Base-by-base conservation (phyloP, 2,329 filamentous ascomycete species). In the Graphilbum sp. region DNA sequence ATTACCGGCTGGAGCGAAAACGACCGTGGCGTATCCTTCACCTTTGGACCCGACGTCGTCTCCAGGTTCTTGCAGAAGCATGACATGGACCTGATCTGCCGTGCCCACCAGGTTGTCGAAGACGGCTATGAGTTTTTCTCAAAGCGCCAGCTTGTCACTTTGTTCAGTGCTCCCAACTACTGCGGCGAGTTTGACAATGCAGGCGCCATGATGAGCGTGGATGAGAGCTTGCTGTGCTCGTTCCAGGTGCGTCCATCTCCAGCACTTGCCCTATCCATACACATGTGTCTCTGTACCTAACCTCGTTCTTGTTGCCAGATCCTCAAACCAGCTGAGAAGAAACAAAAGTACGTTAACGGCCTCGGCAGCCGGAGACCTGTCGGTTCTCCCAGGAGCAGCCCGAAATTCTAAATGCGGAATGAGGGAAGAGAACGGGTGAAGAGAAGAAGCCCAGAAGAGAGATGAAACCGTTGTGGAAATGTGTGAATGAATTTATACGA, bases 101-200 rank as follows among this genome's bases (percentile, higher is more conserved):
- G 90, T 61, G 90, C 90, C 47, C 90, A 98, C 62, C 88, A 96
- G 63, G 90, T 96, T 46, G 90, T 98, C 41, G 90, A 98, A 63
- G 90, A 98, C 53, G 90, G 90, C 41, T 98, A 98, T 64, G 90
- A 98, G 61, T 98, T 98, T 70, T 98, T 98, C 69, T 94, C 86
- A 44, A 96, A 96, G 67, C 79, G 90, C 51, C 88, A 96, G 61
- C 69, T 98, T 47, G 90, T 98, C 46, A 98, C 90, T 41, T 69
- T 98, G 42, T 98, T 98, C 69, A 94, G 85, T 55, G 90, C 90
- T 38, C 90, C 90, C 49, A 98, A 98, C 67, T 98, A 98, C 69
- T 98, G 88, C 54, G 88, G 88, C 60, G 90, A 98, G 65, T 98
- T 98, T 56, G 90, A 98, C 69, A 98, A 98, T 56, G 88, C 88